Evolutionary conservation across 2,329 filamentous ascomycete species (phyloP).

Genomic region (Exophiala oligosperma): DNA sequence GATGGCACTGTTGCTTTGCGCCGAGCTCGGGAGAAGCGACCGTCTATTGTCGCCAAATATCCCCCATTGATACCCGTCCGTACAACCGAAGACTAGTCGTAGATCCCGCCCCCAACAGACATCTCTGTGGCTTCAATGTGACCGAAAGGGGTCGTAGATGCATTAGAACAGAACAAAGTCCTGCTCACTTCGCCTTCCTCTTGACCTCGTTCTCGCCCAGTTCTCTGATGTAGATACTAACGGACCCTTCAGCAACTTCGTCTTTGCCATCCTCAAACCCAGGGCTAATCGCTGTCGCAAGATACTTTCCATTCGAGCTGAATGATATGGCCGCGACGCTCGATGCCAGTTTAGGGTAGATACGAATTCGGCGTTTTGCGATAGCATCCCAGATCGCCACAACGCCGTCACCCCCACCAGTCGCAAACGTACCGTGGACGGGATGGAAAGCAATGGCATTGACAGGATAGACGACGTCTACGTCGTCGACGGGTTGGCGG

Average conservation of each 20-base stretch:
- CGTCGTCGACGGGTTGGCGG: slow-evolving; percentile 67
- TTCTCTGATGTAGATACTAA: slow-evolving; percentile 79
- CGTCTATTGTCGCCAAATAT: slow-evolving; percentile 26
- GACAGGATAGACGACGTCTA: slow-evolving; percentile 86
- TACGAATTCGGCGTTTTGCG: slow-evolving; percentile 83
- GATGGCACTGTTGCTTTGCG: slow-evolving; percentile 67
- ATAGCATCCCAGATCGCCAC: slow-evolving; percentile 93
- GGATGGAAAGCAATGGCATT: slow-evolving; percentile 89
- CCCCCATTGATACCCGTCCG: slow-evolving; percentile 25
- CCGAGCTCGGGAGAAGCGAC: slow-evolving; percentile 37
- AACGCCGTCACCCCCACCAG: slow-evolving; percentile 84
- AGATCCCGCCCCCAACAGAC: slow-evolving; percentile 1
- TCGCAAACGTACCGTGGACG: slow-evolving; percentile 78
- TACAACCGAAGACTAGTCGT: slow-evolving; percentile 13
- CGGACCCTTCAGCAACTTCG: slow-evolving; percentile 67
- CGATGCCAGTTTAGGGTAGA: slow-evolving; percentile 81
- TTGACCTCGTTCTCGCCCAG: slow-evolving; percentile 85
- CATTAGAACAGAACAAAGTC: neutral
- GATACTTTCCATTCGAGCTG: slow-evolving; percentile 21
- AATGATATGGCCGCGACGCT: slow-evolving; percentile 78
- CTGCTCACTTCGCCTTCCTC: slow-evolving; percentile 71
- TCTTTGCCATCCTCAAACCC: slow-evolving; percentile 87
- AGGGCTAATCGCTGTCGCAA: slow-evolving; percentile 60
- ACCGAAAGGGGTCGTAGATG: neutral
- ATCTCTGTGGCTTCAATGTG: neutral